Conservation (phyloP, 805 yeast species). For the Sugiyamaella valdiviana region DNA sequence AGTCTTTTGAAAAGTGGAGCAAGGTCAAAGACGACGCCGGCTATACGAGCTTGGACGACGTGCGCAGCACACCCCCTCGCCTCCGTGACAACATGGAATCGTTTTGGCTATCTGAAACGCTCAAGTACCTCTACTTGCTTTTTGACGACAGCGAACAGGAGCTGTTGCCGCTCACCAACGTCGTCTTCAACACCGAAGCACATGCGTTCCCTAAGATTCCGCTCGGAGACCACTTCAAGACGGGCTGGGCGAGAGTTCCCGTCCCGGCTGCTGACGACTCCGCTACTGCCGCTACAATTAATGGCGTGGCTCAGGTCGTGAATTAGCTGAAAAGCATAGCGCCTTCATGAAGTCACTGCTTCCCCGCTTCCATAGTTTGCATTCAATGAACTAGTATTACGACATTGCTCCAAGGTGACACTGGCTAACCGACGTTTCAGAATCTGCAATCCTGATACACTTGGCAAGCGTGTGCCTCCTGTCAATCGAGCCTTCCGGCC, state of each 20-base stretch:
- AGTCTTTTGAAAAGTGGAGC: constrained; percentile 58
- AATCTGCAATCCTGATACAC: not conserved
- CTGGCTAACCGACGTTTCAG: not conserved
- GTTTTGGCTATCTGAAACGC: constrained; percentile 90
- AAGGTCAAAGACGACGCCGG: constrained; percentile 43
- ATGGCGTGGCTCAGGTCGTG: no score
- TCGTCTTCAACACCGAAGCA: constrained; percentile 88
- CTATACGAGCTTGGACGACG: constrained; percentile 63
- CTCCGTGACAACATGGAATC: constrained; percentile 75
- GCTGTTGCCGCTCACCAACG: constrained; percentile 57
- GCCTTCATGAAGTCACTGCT: not conserved
- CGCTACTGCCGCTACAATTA: not conserved
- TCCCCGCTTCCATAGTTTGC: not conserved
- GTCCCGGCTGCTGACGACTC: not conserved
- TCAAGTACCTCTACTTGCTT: constrained; percentile 74
- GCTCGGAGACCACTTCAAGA: constrained; percentile 3
- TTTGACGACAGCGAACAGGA: constrained; percentile 55
- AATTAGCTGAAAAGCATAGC: not conserved
- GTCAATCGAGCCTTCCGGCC: no score
- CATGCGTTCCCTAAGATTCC: constrained; percentile 78
- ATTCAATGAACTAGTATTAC: no score
- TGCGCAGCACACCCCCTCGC: constrained; percentile 48
- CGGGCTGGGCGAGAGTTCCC: constrained; percentile 4
- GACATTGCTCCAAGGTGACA: not conserved
- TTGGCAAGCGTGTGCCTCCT: no score